Evolutionary conservation across 83 land plant species (phyloP).

Genomic region (Thuja plicata): DNA sequence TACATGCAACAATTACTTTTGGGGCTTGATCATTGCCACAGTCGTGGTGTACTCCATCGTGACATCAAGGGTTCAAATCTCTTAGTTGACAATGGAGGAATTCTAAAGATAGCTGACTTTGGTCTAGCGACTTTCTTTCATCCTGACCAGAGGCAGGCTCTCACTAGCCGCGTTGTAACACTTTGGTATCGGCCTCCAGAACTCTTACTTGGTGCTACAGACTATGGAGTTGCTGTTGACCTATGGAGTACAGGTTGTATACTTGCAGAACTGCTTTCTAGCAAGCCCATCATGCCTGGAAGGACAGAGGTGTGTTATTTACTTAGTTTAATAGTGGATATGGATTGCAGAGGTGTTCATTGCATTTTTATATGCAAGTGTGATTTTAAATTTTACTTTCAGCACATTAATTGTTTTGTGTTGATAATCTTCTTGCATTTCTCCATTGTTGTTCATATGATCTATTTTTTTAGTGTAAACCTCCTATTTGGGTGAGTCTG

Average conservation of each 20-base stretch:
- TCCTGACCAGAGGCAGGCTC: constrained; percentile 43
- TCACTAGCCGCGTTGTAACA: constrained; percentile 73
- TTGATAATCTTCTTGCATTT: not conserved
- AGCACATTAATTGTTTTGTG: not conserved
- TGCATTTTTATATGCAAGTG: not conserved
- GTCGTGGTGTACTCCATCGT: constrained; percentile 60
- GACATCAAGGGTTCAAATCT: constrained; percentile 68
- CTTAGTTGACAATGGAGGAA: constrained; percentile 55
- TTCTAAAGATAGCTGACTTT: constrained; percentile 61
- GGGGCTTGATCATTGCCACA: constrained; percentile 63
- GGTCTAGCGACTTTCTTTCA: constrained; percentile 59
- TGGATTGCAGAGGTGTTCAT: not conserved
- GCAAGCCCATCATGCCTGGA: constrained; percentile 77
- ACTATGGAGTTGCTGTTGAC: constrained; percentile 61
- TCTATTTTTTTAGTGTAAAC: not conserved
- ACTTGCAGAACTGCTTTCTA: constrained; percentile 61
- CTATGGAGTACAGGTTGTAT: constrained; percentile 71
- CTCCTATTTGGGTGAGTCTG: not conserved
- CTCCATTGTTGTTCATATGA: not conserved
- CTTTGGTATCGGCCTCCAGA: constrained; percentile 72
- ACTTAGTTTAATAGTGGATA: not conserved
- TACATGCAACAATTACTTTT: constrained; percentile 58
- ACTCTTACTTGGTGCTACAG: constrained; percentile 57
- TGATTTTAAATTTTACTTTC: not conserved
- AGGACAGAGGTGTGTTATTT: constrained; percentile 59